Percentiles rank a stretch among this genome's conserved stretches.
Evolutionary conservation across 768 basidiomycete genomes (phyloP).

Genomic region (Naganishia antarctica): DNA sequence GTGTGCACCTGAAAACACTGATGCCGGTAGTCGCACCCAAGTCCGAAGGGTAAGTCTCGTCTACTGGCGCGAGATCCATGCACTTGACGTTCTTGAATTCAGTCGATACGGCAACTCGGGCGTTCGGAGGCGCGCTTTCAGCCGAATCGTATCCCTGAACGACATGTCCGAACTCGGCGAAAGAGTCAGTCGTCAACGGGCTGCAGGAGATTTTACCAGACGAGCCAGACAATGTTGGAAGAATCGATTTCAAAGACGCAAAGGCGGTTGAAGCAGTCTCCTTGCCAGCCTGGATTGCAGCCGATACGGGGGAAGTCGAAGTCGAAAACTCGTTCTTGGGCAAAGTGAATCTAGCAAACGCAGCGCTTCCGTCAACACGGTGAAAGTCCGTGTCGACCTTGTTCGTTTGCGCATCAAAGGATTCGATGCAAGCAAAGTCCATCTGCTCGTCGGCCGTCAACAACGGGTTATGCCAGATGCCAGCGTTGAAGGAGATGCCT

Average conservation of each 20-base stretch:
- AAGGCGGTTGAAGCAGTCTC: conserved; percentile 11
- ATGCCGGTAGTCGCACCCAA: conserved; percentile 62
- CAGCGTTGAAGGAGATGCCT: conserved; percentile 76
- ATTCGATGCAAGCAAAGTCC: conserved; percentile 15
- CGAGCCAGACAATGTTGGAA: conserved; percentile 24
- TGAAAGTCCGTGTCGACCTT: conserved; percentile 18
- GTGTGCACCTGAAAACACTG: conserved; percentile 78
- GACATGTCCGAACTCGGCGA: conserved; percentile 80
- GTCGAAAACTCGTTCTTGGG: not conserved
- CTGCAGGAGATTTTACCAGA: conserved; percentile 43
- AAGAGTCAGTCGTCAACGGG: conserved; percentile 72
- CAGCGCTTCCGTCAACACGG: not conserved
- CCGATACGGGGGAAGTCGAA: not conserved
- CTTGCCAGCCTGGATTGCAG: not conserved
- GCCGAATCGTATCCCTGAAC: conserved; percentile 64
- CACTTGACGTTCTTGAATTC: conserved; percentile 80
- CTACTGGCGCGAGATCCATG: conserved; percentile 74
- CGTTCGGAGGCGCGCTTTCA: conserved; percentile 30
- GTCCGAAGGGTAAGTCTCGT: conserved; percentile 58
- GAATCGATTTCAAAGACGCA: conserved; percentile 21
- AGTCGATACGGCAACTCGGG: conserved; percentile 72
- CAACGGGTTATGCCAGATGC: conserved; percentile 65
- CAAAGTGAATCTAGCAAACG: conserved; percentile 11
- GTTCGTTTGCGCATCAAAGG: conserved; percentile 4
- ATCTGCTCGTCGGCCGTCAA: conserved; percentile 39